A percentile compares a stretch with the other conserved stretches of the same genome.
phyloP scores from a whole-genome alignment of 2,329 filamentous ascomycete species.

The Thyridium curvatum region DNA sequence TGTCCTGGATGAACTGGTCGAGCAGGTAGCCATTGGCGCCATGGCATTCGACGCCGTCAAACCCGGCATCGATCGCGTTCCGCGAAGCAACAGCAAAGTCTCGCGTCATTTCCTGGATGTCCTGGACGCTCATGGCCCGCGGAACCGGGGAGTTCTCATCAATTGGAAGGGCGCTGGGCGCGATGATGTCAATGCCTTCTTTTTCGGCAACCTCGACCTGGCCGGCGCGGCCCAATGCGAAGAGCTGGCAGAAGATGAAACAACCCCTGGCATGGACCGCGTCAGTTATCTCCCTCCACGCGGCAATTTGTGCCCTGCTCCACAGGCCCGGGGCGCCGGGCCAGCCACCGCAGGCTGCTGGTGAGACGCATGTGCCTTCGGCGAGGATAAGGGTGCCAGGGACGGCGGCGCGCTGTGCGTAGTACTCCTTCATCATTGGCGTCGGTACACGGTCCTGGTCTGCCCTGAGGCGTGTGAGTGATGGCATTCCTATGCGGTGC shows the following conservation, averaged over 20 bases:
- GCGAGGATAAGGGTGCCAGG: constrained; percentile 35
- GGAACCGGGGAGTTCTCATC: constrained; percentile 25
- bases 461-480: constrained; percentile 47
- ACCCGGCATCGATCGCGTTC: constrained; percentile 47
- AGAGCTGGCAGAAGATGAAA: constrained; percentile 57
- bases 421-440: constrained; percentile 7
- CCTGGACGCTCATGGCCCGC: constrained; percentile 33
- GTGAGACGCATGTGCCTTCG: constrained; percentile 38
- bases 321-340: constrained; percentile 52
- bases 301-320: constrained; percentile 43
- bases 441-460: constrained; percentile 15
- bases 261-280: constrained; percentile 56
- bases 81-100: constrained; percentile 24
- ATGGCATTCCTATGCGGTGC: constrained; percentile 45
- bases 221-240: constrained; percentile 31
- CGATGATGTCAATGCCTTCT: constrained; percentile 13
- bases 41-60: constrained; percentile 35
- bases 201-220: constrained; percentile 20
- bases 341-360: constrained; percentile 21
- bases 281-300: constrained; percentile 53
- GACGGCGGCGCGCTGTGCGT: constrained; percentile 5
- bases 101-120: constrained; percentile 26
- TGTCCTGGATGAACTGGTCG: constrained; percentile 50
- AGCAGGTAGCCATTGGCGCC: constrained; percentile 34
- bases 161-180: constrained; percentile 36